Percentiles rank a stretch among this genome's conserved stretches.
These are phyloP conservation scores for Mucor velutinosus DNA, from an alignment of 371 early-diverging fungal genomes.

Conservation along the genomic window DNA sequence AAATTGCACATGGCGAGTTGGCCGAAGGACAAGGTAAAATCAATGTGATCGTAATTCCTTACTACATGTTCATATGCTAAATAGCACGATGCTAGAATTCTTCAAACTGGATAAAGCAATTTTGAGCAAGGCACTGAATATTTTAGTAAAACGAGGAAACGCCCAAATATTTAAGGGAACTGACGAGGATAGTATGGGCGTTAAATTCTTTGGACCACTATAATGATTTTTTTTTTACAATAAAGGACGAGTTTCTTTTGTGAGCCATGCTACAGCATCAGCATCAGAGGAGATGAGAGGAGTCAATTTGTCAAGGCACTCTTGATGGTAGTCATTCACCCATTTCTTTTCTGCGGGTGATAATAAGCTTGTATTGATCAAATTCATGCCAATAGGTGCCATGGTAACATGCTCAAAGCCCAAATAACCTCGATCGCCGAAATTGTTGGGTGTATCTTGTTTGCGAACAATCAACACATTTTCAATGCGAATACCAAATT, in stretches of 20 bases:
- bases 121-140: slow-evolving; percentile 73
- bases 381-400: slow-evolving; percentile 78
- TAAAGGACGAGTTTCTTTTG: slow-evolving; percentile 66
- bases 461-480: slow-evolving; percentile 77
- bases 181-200: slow-evolving; percentile 77
- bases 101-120: slow-evolving; percentile 69
- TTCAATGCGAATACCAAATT: slow-evolving; percentile 99
- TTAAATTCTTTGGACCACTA: slow-evolving; percentile 75
- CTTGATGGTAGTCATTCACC: slow-evolving; percentile 85
- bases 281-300: slow-evolving; percentile 72
- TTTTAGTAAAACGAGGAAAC: slow-evolving; percentile 77
- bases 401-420: slow-evolving; percentile 94
- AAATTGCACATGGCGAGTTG: slow-evolving; percentile 80
- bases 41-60: too few relatives aligned
- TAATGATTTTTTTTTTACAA: slow-evolving; percentile 34
- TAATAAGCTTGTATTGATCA: slow-evolving; percentile 72
- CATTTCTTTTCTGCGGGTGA: slow-evolving; percentile 76
- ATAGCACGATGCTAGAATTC: slow-evolving; percentile 61
- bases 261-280: slow-evolving; percentile 77
- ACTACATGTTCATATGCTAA: too few relatives aligned
- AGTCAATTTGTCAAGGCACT: slow-evolving; percentile 73
- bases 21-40: slow-evolving; percentile 71
- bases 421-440: slow-evolving; percentile 77
- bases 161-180: slow-evolving; percentile 84
- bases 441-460: slow-evolving; percentile 68